Percentiles rank a stretch among this genome's conserved stretches.
These are phyloP conservation scores for Russula compacta DNA, from an alignment of 768 basidiomycete species.

Conservation along the genomic window DNA sequence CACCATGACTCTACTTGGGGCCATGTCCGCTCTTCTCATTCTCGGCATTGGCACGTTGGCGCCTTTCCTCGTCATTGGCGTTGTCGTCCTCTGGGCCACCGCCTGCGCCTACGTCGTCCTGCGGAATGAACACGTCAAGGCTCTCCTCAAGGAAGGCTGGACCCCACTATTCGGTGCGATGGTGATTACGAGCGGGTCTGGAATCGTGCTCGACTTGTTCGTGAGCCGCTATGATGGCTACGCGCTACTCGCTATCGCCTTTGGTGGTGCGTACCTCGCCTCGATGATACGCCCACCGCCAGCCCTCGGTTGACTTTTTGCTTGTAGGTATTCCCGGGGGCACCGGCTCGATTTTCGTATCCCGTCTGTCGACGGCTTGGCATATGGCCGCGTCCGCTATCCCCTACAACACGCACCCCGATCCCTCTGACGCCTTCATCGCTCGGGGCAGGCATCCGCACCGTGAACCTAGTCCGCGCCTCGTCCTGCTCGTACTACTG, in stretches of 20 bases:
- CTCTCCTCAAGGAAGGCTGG: constrained; percentile 82
- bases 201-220: constrained; percentile 85
- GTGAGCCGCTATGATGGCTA: constrained; percentile 84
- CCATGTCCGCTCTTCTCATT: constrained; percentile 64
- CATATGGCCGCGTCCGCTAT: constrained; percentile 46
- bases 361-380: constrained; percentile 80
- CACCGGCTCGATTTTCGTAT: constrained; percentile 85
- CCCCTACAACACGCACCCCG: constrained; percentile 18
- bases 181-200: constrained; percentile 79
- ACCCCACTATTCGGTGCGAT: constrained; percentile 83
- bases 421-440: background rate
- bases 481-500: constrained; percentile 63
- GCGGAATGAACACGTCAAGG: constrained; percentile 59
- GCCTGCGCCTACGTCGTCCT: constrained; percentile 47
- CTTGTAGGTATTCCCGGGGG: constrained; percentile 70
- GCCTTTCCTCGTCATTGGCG: constrained; percentile 44
- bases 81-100: constrained; percentile 39
- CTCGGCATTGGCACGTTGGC: constrained; percentile 53
- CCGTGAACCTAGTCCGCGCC: constrained; percentile 29
- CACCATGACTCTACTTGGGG: constrained; percentile 76
- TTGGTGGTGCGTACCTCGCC: constrained; percentile 54
- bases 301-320: background rate
- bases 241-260: constrained; percentile 77
- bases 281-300: background rate
- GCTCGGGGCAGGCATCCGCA: constrained; percentile 14